Evolutionary conservation across 2,329 filamentous ascomycete genomes (phyloP), one percentile per base, ranked within the genome.

Genomic region (Ceratocystis diversiconidia): DNA sequence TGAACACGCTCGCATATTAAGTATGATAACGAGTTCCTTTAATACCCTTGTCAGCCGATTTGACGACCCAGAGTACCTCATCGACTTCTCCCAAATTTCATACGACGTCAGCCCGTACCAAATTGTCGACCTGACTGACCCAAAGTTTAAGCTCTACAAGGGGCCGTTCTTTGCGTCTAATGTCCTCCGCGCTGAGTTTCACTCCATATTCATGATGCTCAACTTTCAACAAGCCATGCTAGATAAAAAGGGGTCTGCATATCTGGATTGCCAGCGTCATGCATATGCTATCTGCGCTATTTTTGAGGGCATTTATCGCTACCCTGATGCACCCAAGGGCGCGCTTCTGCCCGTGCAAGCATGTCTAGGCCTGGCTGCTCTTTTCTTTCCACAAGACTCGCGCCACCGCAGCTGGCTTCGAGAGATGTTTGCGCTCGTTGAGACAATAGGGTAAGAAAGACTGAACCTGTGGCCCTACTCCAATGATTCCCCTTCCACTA

Each of bases 171-270:
- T 89, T 76, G 79, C 85, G 10, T 84, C 88, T 60, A 96, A 95
- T 68, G 82, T 88, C 61, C 78, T 90, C 17, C 79, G 81, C 66
- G 82, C 90, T 67, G 90, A 96, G 72, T 89, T 90, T 78, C 85
- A 89, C 73, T 87, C 87, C 6, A 84, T 92, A 28, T 81, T 87
- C 61, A 79, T 94, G 67, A 90, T 96, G 86, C 90, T 90, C 74
- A 84, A 85, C 69, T 86, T 87, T 70, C 89, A 94, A 70, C 82
- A 86, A 1, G 81, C 84, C 2, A 75, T 81, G 66, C 77, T 82
- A 62, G 78, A 81, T 1, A 74, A 83, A 62, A 79, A 80, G 48
- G 81, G 75, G 70, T 73, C 78, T 57, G 74, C 79, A 1, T 77
- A 77, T 50, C 70, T 79, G 12, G 84, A 88, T 63, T 71, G 92